Conservation (phyloP, 345 rosid species). For the Gossypium thurberi region DNA sequence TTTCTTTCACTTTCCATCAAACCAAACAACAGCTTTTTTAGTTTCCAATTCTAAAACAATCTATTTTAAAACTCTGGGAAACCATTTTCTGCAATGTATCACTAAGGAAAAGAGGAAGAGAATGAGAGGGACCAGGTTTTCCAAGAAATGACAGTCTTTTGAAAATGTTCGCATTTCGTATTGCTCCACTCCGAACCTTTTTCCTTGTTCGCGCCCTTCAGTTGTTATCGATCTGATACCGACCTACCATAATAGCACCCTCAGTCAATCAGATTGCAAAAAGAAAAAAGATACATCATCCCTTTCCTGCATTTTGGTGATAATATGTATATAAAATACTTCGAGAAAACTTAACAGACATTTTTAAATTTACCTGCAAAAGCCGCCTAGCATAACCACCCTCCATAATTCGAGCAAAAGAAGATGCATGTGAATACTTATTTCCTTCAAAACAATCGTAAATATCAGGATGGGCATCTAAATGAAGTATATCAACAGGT, state of each 20-base stretch:
- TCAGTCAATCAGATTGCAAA: not conserved
- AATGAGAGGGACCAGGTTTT: slow-evolving; percentile 68
- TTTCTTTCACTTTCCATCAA: not conserved
- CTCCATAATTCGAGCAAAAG: slow-evolving; percentile 98
- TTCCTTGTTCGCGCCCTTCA: slow-evolving; percentile 93
- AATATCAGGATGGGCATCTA: slow-evolving; percentile 99
- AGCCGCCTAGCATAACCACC: slow-evolving; percentile 89
- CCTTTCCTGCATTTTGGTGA: not conserved
- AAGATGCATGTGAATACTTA: slow-evolving; percentile 91
- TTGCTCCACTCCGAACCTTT: slow-evolving; percentile 91
- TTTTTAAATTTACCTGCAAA: slow-evolving; percentile 54
- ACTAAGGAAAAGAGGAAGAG: not conserved
- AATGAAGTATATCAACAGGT: slow-evolving; percentile 89
- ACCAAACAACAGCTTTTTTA: not conserved
- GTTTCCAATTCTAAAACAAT: not conserved
- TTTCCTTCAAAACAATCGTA: slow-evolving; percentile 87
- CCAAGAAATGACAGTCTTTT: slow-evolving; percentile 60
- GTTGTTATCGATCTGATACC: slow-evolving; percentile 82
- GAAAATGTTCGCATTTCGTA: slow-evolving; percentile 91
- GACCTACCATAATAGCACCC: slow-evolving; percentile 44
- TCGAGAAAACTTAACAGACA: not conserved
- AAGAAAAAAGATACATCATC: not conserved
- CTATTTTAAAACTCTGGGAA: not conserved
- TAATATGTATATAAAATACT: not conserved
- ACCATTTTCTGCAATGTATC: not conserved